Base-by-base conservation (phyloP, 208 protist species). In the Trypanosoma rangeli region DNA sequence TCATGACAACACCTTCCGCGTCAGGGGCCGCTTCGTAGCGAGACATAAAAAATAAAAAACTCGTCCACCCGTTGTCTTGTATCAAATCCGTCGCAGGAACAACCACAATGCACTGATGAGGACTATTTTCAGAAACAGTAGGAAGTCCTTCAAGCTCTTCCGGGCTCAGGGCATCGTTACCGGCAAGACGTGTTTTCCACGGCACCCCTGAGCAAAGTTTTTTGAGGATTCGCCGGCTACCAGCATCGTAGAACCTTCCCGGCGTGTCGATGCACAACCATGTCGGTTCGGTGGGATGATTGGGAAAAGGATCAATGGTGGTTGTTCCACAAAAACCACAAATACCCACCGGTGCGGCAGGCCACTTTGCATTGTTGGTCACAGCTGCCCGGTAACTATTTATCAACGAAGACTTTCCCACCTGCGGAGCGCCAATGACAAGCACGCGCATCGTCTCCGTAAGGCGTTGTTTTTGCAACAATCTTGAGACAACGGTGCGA, bases 191-290 rank as follows among this genome's bases (percentile, higher is more conserved):
- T 16, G 80, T 91, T 63, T 86, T 84, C 86, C 86, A 94, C 22
- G 84, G 89, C 53, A 94, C 74, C 10, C 85, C 90, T 31, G 71
- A 35, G 26, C 85, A 78, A 9, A 95, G 61, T 58, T 79, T 75
- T 53, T 84, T 62, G 20, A 95, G 68, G 15, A 92, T 22, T 22
- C 58, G 33, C 33, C 75, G 59, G 29, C 85, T 52, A 31, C 65
- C 64, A 13, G 50, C 70, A 20, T 78, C 80, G 53, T 92, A 94
- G 31, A 89, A 76, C 37, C 72, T 77, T 20, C 90, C 90, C 1
- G 90, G 90, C 9, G 90, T 95, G 68, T 95, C 90, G 24, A 95
- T 89, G 68, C 73, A 91, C 16, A 95, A 67, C 83, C 84, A 91
- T 48, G 82, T 80, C 37, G 90, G 87, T 57, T 83, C 69, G 13